Base-by-base conservation (phyloP, 2,329 filamentous ascomycete genomes). In the Allantophomopsis cytisporea region DNA sequence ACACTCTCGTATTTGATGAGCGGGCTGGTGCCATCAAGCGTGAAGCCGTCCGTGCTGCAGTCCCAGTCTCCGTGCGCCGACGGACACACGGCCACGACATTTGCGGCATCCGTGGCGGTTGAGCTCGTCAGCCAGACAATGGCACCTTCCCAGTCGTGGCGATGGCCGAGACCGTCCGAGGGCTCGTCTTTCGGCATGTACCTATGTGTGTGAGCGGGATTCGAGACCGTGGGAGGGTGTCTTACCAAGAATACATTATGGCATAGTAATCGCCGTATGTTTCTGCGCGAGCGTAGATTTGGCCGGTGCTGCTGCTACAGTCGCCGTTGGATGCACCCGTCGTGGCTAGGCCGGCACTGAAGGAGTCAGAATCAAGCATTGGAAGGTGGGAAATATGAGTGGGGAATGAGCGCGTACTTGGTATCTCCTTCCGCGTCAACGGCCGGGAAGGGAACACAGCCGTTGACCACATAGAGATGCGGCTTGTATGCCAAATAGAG, bases 391-490 rank as follows among this genome's bases (percentile, higher is more conserved):
- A 13, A 11, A 7, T 17, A 31, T 13, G 17, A n/a, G 7, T 28
- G 4, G 23, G 23, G 10, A 8, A 20, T 20, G 23, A 12, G 23
- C 14, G 47, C 60, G 43, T 53, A 76, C 73, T 65, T 61, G 13
- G 69, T 76, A 47, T 79, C 63, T 2, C 75, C 76, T 0, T 58
- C 54, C 1, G 63, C 62, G 44, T 80, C 69, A 1, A 80, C 74
- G 1, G 68, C 74, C 0, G 74, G 73, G 50, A 75, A 80, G 0
- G 74, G 72, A 7, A 78, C 73, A 44, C 75, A 80, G 35, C 75
- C 74, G 47, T 71, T 70, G 14, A 64, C 61, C 5, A 77, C 66
- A 10, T 72, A 48, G 5, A 76, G 60, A 39, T 60, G 63, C 0
- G 72, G 73, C 55, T 77, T 66, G 55, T 73, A 77, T 39, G 68